A percentile compares a stretch with the other conserved stretches of the same genome.
These are phyloP conservation scores for Patellaria atrata DNA, from an alignment of 495 filamentous ascomycete species.

Conservation along the genomic window DNA sequence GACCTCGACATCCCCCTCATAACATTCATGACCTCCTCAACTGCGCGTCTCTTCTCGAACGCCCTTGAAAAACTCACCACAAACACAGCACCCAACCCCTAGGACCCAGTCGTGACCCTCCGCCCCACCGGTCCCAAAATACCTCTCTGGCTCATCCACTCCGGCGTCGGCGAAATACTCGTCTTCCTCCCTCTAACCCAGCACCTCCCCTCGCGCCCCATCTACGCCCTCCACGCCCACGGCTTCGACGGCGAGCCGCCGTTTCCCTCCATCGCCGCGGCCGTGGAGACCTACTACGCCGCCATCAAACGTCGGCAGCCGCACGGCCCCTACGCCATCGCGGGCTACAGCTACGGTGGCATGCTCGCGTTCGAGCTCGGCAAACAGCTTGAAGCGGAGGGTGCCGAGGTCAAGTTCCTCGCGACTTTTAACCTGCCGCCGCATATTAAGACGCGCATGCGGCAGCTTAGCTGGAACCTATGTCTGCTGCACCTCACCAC, in stretches of 20 bases:
- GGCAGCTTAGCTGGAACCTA: conserved; percentile 32
- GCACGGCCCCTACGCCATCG: conserved; percentile 40
- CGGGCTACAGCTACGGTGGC: conserved; percentile 40
- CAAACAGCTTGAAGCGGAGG: conserved; percentile 30
- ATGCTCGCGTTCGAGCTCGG: conserved; percentile 42
- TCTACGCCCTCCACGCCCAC: conserved; percentile 39
- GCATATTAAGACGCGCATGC: conserved; percentile 39
- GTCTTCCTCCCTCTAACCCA: conserved; percentile 39
- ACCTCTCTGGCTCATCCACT: conserved; percentile 44
- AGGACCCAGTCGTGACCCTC: conserved; percentile 36
- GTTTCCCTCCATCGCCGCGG: conserved; percentile 28
- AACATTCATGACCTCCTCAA: conserved; percentile 31
- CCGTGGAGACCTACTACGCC: conserved; percentile 28
- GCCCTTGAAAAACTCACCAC: conserved; percentile 15
- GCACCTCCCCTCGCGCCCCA: conserved; percentile 34
- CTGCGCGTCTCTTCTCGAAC: conserved; percentile 23
- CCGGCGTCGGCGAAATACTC: conserved; percentile 41
- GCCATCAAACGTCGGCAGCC: conserved; percentile 36
- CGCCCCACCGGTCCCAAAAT: conserved; percentile 31
- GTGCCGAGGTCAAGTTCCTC: conserved; percentile 25
- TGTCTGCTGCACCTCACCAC: conserved; percentile 34
- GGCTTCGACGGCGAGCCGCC: conserved; percentile 35
- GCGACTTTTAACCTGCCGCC: conserved; percentile 35
- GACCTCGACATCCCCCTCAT: conserved; percentile 26
- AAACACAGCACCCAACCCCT: conserved; percentile 11